Evolutionary conservation across 495 filamentous ascomycete species (phyloP).

Genomic region (Bathelium albidoporum): DNA sequence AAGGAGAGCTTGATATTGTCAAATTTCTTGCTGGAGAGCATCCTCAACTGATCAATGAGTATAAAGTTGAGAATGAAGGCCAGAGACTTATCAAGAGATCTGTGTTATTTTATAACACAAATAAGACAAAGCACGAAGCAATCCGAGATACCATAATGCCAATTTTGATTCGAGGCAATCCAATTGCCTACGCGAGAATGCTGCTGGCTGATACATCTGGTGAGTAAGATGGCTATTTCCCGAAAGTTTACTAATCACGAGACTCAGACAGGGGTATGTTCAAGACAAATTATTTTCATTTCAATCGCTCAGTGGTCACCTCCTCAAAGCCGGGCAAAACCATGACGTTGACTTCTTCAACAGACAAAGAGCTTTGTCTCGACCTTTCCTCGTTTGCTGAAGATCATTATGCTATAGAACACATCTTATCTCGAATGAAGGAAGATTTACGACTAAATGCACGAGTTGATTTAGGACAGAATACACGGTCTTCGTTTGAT

Average conservation of each 20-base stretch:
- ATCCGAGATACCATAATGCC: not conserved
- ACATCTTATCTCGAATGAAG: not conserved
- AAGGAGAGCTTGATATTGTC: not conserved
- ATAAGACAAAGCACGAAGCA: not conserved
- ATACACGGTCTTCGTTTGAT: no score
- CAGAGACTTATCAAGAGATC: not conserved
- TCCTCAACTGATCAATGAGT: not conserved
- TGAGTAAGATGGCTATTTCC: not conserved
- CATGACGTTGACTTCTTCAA: not conserved
- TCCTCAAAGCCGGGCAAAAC: no score
- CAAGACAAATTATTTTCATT: not conserved
- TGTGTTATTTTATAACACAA: not conserved
- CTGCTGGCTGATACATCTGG: not conserved
- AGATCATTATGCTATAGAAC: not conserved
- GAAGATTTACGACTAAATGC: no score
- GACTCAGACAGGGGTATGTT: not conserved
- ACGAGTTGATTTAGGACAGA: no score
- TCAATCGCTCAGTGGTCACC: no score
- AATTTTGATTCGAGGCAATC: not conserved
- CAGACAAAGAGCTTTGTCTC: not conserved
- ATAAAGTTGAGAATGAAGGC: not conserved
- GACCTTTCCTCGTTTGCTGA: not conserved
- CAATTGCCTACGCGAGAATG: not conserved
- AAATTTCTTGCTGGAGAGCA: not conserved
- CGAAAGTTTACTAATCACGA: not conserved